Conservation (phyloP, 345 rosid genomes). For the Salix purpurea region DNA sequence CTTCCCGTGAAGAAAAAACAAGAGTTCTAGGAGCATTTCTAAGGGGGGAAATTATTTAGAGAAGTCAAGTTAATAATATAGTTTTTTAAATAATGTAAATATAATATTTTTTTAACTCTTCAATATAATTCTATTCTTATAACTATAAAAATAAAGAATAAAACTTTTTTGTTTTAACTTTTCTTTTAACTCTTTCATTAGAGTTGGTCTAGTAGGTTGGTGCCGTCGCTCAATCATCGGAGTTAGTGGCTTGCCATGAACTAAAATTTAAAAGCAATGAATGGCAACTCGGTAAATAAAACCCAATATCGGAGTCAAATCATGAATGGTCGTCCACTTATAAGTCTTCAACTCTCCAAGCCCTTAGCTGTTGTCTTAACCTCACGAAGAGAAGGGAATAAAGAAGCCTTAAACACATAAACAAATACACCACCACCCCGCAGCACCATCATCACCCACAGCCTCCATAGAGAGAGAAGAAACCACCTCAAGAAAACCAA, state of each 20-base stretch:
- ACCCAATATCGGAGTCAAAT: constrained; percentile 4
- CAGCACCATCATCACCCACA: neutral
- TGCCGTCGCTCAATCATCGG: neutral
- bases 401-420: neutral
- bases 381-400: neutral
- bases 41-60: too few relatives aligned
- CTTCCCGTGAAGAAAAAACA: neutral
- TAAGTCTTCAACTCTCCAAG: constrained; percentile 11
- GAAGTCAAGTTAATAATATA: too few relatives aligned
- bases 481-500: neutral
- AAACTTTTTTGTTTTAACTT: too few relatives aligned
- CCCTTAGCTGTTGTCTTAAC: constrained; percentile 10
- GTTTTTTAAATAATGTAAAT: too few relatives aligned
- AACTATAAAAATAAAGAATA: too few relatives aligned
- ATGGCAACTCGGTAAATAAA: constrained; percentile 37
- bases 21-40: neutral
- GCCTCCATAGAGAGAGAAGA: neutral
- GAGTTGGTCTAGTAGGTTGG: neutral
- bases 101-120: too few relatives aligned
- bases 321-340: neutral
- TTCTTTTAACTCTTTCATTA: too few relatives aligned
- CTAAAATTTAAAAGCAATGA: too few relatives aligned
- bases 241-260: constrained; percentile 17
- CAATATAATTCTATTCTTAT: too few relatives aligned
- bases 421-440: too few relatives aligned